These are phyloP conservation scores for Cladophialophora chaetospira DNA, from an alignment of 2,329 filamentous ascomycete genomes.

Conservation along the genomic window DNA sequence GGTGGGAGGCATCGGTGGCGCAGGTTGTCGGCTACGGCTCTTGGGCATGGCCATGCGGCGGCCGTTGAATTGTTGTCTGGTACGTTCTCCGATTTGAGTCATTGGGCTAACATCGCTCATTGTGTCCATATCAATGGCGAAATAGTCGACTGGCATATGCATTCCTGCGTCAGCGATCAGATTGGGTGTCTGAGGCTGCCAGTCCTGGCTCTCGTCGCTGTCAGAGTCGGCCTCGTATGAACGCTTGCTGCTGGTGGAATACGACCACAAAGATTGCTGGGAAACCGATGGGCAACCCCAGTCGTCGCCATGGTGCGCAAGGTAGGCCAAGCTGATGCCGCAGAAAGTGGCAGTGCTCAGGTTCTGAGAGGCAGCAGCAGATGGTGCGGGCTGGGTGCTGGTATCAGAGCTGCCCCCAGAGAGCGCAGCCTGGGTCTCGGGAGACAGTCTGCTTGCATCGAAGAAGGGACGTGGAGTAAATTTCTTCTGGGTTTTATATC, in stretches of 20 bases:
- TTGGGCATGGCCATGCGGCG: conserved; percentile 32
- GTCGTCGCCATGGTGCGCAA: conserved; percentile 41
- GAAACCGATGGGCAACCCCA: conserved; percentile 43
- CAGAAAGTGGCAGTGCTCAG: conserved; percentile 38
- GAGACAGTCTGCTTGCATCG: conserved; percentile 29
- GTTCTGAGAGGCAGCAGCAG: conserved; percentile 56
- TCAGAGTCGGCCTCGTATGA: conserved; percentile 43
- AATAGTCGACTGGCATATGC: conserved; percentile 31
- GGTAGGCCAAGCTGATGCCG: conserved; percentile 32
- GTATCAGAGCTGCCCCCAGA: conserved; percentile 11
- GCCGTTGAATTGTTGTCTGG: conserved; percentile 17
- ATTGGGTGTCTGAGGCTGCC: conserved; percentile 30
- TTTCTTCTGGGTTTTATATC: conserved; percentile 66
- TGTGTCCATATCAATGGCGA: conserved; percentile 31
- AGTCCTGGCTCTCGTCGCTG: conserved; percentile 39
- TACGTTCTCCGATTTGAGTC: conserved; percentile 22
- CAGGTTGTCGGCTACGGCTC: conserved; percentile 20
- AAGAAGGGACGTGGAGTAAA: conserved; percentile 34
- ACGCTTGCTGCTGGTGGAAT: conserved; percentile 44
- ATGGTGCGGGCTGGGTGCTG: conserved; percentile 19
- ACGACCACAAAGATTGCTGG: conserved; percentile 42
- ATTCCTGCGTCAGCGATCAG: conserved; percentile 28
- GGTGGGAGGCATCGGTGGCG: conserved; percentile 22
- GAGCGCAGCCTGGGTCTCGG: conserved; percentile 32
- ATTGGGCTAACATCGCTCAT: conserved; percentile 30